Evolutionary conservation across 2,329 filamentous ascomycete genomes (phyloP).

Genomic region (Microdochium paspali): DNA sequence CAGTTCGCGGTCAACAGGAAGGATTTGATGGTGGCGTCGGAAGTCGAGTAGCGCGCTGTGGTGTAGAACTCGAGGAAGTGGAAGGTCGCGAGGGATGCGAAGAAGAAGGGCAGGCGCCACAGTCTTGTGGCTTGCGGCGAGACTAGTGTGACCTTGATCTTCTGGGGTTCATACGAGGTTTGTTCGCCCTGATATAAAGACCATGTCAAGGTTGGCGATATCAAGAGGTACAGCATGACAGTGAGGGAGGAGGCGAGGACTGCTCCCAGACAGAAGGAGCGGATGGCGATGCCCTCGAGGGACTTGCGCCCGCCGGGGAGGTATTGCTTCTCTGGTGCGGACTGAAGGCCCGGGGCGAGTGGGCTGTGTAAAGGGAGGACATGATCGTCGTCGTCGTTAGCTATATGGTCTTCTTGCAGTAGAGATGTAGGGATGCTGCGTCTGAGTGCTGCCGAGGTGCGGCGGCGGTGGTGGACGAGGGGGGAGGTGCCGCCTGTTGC

Average conservation of each 20-base stretch:
- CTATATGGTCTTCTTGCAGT: no score
- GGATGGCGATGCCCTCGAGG: constrained; percentile 48
- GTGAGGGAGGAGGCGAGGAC: constrained; percentile 26
- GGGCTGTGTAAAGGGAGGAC: no score
- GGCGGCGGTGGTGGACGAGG: no score
- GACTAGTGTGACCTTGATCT: no score
- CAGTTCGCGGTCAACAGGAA: constrained; percentile 86
- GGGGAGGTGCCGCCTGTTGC: no score
- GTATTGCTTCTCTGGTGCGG: constrained; percentile 25
- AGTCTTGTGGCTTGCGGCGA: no score
- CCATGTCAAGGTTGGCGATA: constrained; percentile 5
- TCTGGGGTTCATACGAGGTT: no score
- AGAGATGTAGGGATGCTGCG: no score
- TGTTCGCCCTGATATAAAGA: no score
- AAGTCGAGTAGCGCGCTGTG: constrained; percentile 76
- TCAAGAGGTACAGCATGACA: constrained; percentile 20
- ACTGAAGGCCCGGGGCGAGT: no score
- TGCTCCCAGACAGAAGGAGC: constrained; percentile 45
- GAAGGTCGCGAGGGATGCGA: constrained; percentile 63
- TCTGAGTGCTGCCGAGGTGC: no score
- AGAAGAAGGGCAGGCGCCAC: constrained; percentile 59
- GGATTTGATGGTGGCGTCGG: constrained; percentile 58
- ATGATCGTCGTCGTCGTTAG: no score
- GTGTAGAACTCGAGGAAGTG: constrained; percentile 97
- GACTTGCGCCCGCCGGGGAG: constrained; percentile 41